These are phyloP conservation scores for Sclerotinia glacialis DNA, from an alignment of 2,329 filamentous ascomycete genomes.

Conservation along the genomic window DNA sequence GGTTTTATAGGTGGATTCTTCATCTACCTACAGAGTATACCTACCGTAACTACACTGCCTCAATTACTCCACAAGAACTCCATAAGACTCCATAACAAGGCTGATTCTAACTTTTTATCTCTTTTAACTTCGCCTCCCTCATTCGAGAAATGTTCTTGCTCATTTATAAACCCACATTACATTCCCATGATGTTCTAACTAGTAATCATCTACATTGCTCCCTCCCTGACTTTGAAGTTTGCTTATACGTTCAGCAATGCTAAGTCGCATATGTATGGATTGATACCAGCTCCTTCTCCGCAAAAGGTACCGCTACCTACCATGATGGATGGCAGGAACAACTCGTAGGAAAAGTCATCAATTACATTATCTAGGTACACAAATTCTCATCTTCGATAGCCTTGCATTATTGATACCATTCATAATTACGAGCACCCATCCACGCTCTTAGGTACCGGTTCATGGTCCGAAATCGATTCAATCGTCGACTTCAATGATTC, in stretches of 20 bases:
- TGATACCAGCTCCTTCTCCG: background rate
- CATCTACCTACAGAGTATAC: no score
- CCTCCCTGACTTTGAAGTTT: no score
- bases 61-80: background rate
- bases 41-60: constrained; percentile 12
- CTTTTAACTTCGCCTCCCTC: constrained; percentile 11
- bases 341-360: no score
- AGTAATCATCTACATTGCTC: no score
- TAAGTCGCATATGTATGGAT: no score
- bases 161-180: constrained; percentile 67
- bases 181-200: constrained; percentile 62
- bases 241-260: no score
- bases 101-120: constrained; percentile 11
- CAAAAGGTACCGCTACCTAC: no score
- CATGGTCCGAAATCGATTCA: background rate
- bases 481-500: background rate
- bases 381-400: background rate
- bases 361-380: background rate
- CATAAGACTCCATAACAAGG: constrained; percentile 9
- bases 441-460: background rate
- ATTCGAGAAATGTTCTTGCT: constrained; percentile 58
- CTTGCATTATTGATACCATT: background rate
- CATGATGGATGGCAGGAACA: background rate
- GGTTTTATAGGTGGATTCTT: background rate
- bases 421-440: background rate